A percentile compares a stretch with the other conserved stretches of the same genome.
Evolutionary conservation across 2,329 filamentous ascomycete species (phyloP).

Genomic region (Chrysoporthe austroafricana): DNA sequence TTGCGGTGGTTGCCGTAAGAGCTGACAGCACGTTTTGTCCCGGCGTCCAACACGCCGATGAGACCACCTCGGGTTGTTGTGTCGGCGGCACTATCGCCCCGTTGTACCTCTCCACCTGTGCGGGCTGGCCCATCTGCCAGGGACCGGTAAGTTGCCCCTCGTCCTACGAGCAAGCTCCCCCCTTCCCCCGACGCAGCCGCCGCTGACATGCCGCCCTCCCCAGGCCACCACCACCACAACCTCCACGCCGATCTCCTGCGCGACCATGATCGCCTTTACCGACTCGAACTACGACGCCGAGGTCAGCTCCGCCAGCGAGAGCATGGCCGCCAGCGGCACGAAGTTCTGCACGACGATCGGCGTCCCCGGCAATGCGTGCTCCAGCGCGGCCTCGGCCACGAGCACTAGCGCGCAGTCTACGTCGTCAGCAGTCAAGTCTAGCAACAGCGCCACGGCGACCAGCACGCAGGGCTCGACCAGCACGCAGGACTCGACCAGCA

Average conservation of each 20-base stretch:
- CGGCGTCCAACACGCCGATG: background rate
- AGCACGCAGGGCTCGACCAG: background rate
- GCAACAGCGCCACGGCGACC: background rate
- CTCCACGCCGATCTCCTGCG: slow-evolving; percentile 1
- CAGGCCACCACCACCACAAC: slow-evolving; percentile 13
- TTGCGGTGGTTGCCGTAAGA: background rate
- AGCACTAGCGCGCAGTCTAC: background rate
- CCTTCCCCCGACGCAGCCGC: background rate
- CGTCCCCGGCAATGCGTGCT: background rate
- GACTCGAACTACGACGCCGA: slow-evolving; percentile 12
- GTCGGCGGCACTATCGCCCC: slow-evolving; percentile 2
- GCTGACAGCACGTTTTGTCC: slow-evolving; percentile 2
- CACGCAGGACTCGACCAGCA: background rate
- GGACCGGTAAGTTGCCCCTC: slow-evolving; percentile 4
- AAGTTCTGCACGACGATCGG: slow-evolving; percentile 9
- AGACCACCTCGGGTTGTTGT: slow-evolving; percentile 4
- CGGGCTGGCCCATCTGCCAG: slow-evolving; percentile 14
- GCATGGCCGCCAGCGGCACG: slow-evolving; percentile 7
- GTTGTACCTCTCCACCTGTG: slow-evolving; percentile 13
- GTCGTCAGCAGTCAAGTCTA: background rate
- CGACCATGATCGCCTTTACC: slow-evolving; percentile 4
- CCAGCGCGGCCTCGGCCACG: background rate
- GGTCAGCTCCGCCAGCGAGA: slow-evolving; percentile 1
- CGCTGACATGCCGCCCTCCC: background rate
- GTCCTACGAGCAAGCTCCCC: too few relatives aligned